phyloP scores from a whole-genome alignment of 495 filamentous ascomycete genomes.

The Penicillium cataractarum region DNA sequence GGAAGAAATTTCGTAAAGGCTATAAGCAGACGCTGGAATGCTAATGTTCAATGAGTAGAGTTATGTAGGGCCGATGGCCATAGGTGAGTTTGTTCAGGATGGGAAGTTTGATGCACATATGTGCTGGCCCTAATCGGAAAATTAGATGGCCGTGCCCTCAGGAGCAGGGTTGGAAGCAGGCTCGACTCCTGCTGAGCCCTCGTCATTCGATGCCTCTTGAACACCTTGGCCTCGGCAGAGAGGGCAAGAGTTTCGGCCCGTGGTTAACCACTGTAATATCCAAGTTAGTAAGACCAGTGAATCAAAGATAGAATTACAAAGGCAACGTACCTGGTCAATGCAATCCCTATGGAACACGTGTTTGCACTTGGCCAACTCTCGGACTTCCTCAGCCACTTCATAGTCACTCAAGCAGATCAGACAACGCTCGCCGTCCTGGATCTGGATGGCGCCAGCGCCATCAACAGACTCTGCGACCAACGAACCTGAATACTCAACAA shows the following conservation, averaged over 20 bases:
- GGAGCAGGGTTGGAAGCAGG: conserved; percentile 23
- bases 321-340: conserved; percentile 69
- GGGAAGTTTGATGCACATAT: conserved; percentile 3
- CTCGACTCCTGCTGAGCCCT: conserved; percentile 16
- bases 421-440: conserved; percentile 65
- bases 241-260: conserved; percentile 78
- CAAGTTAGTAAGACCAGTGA: conserved; percentile 14
- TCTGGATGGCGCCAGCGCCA: conserved; percentile 48
- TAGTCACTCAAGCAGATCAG: conserved; percentile 75
- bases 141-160: conserved; percentile 29
- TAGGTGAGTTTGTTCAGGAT: conserved; percentile 7
- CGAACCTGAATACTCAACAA: conserved; percentile 49
- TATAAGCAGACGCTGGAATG: conserved; percentile 44
- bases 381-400: conserved; percentile 63
- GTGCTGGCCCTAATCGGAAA: not conserved
- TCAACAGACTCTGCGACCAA: conserved; percentile 56
- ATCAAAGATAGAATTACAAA: not conserved
- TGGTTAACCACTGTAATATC: conserved; percentile 68
- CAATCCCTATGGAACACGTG: conserved; percentile 76
- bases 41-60: conserved; percentile 34
- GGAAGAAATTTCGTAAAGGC: conserved; percentile 37
- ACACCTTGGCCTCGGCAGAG: conserved; percentile 75
- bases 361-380: conserved; percentile 66
- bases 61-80: conserved; percentile 7
- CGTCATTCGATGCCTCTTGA: conserved; percentile 34